These are phyloP conservation scores for Apiospora sp. DNA, from an alignment of 2,329 filamentous ascomycete species.

Conservation along the genomic window DNA sequence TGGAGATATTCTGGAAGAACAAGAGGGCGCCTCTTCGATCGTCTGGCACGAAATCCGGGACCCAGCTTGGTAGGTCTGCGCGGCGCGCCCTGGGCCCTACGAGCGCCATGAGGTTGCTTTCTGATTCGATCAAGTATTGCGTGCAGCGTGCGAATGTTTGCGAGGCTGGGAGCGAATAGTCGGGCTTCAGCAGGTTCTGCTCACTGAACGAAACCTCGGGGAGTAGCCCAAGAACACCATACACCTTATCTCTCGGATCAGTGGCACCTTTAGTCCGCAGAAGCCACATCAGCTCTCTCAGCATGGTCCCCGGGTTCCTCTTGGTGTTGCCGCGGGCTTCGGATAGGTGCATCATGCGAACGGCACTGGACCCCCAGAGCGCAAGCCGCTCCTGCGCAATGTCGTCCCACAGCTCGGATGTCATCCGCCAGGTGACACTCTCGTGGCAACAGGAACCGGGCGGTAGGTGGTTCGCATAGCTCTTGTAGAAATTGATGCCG, in stretches of 20 bases:
- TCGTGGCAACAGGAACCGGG: slow-evolving; percentile 23
- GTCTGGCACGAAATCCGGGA: slow-evolving; percentile 25
- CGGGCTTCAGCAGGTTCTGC: slow-evolving; percentile 15
- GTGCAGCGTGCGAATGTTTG: slow-evolving; percentile 20
- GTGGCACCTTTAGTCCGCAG: slow-evolving; percentile 25
- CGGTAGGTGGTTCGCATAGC: slow-evolving; percentile 6
- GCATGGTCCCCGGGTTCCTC: not conserved
- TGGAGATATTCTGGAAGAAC: slow-evolving; percentile 14
- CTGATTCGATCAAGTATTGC: slow-evolving; percentile 17
- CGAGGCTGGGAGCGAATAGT: not conserved
- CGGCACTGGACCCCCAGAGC: not conserved
- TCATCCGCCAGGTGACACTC: slow-evolving; percentile 18
- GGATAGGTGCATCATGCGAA: not conserved
- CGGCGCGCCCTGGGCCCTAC: not conserved
- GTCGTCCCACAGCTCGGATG: slow-evolving; percentile 3
- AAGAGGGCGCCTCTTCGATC: not conserved
- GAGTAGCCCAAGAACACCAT: slow-evolving; percentile 27
- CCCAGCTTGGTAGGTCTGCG: slow-evolving; percentile 24
- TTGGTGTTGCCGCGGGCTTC: not conserved
- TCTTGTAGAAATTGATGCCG: not conserved
- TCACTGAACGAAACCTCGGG: slow-evolving; percentile 9
- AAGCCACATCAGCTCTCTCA: slow-evolving; percentile 8
- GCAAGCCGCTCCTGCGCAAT: slow-evolving; percentile 5
- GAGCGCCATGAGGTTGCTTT: slow-evolving; percentile 19
- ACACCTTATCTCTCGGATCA: slow-evolving; percentile 26